These are phyloP conservation scores for Tolypocladium tropicale DNA, from an alignment of 2,329 filamentous ascomycete species.

Conservation along the genomic window DNA sequence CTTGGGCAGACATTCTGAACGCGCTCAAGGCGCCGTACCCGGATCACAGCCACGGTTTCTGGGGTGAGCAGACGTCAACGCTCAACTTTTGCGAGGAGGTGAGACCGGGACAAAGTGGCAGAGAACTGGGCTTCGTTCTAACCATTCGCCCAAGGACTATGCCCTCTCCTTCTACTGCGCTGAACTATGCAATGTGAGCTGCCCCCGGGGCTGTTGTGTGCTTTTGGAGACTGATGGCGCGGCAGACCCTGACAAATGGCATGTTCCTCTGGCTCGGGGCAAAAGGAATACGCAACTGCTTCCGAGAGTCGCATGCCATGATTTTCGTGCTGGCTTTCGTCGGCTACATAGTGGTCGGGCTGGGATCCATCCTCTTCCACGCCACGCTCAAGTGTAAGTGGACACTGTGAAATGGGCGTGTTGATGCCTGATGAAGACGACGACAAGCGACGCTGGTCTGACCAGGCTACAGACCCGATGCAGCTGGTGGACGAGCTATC, in stretches of 20 bases:
- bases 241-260: slow-evolving; percentile 66
- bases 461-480: slow-evolving; percentile 37
- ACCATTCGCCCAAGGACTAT: slow-evolving; percentile 33
- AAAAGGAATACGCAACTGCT: slow-evolving; percentile 65
- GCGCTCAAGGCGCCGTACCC: slow-evolving; percentile 27
- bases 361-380: slow-evolving; percentile 48
- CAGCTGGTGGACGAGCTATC: slow-evolving; percentile 50
- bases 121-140: neutral
- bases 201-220: neutral
- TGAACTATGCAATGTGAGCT: slow-evolving; percentile 56
- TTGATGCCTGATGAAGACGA: neutral
- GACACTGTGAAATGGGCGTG: neutral
- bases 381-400: slow-evolving; percentile 43
- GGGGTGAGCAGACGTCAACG: slow-evolving; percentile 61
- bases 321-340: slow-evolving; percentile 61
- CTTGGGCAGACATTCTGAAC: neutral
- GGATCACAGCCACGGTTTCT: slow-evolving; percentile 43
- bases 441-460: neutral
- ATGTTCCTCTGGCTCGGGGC: slow-evolving; percentile 71
- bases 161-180: slow-evolving; percentile 66
- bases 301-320: slow-evolving; percentile 59
- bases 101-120: slow-evolving; percentile 8
- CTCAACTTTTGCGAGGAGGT: slow-evolving; percentile 77
- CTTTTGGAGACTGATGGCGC: slow-evolving; percentile 3
- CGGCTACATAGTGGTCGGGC: slow-evolving; percentile 43